Base-by-base conservation (phyloP, 164 flowering plant genomes). In the Vitis riparia region DNA sequence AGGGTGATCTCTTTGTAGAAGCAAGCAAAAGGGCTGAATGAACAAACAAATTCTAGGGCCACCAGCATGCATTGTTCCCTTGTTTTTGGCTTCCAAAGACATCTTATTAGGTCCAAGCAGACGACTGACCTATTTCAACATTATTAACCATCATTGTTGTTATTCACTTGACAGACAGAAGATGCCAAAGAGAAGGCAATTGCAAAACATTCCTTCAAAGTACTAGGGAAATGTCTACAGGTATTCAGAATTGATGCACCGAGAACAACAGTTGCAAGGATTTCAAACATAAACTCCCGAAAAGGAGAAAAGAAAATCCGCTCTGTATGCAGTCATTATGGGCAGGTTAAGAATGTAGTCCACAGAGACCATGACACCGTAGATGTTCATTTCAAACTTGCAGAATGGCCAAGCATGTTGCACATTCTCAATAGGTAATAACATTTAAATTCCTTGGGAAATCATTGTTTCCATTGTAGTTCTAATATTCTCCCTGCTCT, bases 351-450 rank as follows among this genome's bases (percentile, higher is more conserved):
- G 59, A 11, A 9, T 13, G 0, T 60, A n/a, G 0, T n/a, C 3
- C 3, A 1, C 0, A 77, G 86, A 76, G 1, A 6, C 16, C 1
- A 2, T 2, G 60, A 30, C 51, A 68, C 60, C 0, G 9, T 73
- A 0, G 88, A 85, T 58, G 81, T 78, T 59, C 71, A 79, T 57
- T 85, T 73, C 68, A 32, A 51, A 6, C 14, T 73, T 44, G 8
- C 51, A 11, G 86, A 85, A 52, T 83, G 82, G 86, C 81, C 83
- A 30, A 78, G 76, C 70, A 85, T 85, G 86, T 66, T 80, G 60
- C 65, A 71, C 16, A 83, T 83, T 67, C 71, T 85, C 44, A 85
- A 83, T 60, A 75, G 79, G 89, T 85, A 75, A 51, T 51, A 44
- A 17, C 32, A 48, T 16, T 47, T 51, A 53, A 14, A 50, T 37